Evolutionary conservation across 495 filamentous ascomycete genomes (phyloP).

Genomic region (Penicillium manginii): DNA sequence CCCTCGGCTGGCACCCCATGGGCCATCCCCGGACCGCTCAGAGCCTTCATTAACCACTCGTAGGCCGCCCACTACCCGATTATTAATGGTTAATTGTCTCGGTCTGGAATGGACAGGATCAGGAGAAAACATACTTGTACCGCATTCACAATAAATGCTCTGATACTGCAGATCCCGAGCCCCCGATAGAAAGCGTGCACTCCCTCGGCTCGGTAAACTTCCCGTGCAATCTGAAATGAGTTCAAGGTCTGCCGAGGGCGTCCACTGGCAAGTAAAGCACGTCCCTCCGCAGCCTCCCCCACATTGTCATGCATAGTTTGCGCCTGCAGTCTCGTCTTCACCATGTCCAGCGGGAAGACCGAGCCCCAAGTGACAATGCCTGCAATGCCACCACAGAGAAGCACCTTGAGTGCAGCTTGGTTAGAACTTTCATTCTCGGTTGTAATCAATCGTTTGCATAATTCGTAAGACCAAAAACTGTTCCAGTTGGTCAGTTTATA

Average conservation of each 20-base stretch:
- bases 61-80: constrained; percentile 75
- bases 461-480: constrained; percentile 85
- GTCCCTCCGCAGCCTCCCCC: constrained; percentile 36
- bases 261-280: constrained; percentile 23
- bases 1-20: constrained; percentile 1
- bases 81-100: constrained; percentile 3
- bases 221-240: constrained; percentile 62
- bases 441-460: constrained; percentile 60
- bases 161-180: constrained; percentile 72
- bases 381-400: constrained; percentile 83
- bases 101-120: constrained; percentile 1
- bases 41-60: constrained; percentile 73
- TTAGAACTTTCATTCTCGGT: constrained; percentile 41
- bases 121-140: constrained; percentile 49
- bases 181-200: constrained; percentile 74
- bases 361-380: constrained; percentile 84
- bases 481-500: constrained; percentile 14
- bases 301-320: constrained; percentile 47
- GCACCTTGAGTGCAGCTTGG: constrained; percentile 61
- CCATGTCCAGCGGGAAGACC: constrained; percentile 84
- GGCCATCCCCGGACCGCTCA: constrained; percentile 25
- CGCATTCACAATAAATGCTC: constrained; percentile 85
- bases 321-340: constrained; percentile 86
- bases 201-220: constrained; percentile 68
- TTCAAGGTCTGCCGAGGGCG: constrained; percentile 41